Base-by-base conservation (phyloP, 2,329 filamentous ascomycete genomes). In the Sporothrix curviconia region DNA sequence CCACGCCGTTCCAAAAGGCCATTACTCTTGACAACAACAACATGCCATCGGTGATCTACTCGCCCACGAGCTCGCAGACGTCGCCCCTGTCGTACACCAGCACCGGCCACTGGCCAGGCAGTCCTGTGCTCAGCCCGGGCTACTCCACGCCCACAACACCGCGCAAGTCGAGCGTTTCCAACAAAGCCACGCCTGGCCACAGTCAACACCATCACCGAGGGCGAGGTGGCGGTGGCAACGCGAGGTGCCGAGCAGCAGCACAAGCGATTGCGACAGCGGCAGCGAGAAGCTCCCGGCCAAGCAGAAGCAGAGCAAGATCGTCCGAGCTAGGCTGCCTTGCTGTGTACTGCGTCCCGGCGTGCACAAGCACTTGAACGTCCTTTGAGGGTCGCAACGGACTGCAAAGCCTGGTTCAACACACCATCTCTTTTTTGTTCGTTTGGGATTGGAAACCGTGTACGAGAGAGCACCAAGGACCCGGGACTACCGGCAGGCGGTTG, bases 361-460 rank as follows among this genome's bases (percentile, higher is more conserved):
- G 70, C 59, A 61, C 60, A 96, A 95, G 69, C n/a, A 96, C 94
- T n/a, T n/a, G n/a, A 70, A 81, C 82, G 34, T 87, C 89, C 42
- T 96, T 96, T 67, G 83, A 86, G 57, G 81, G n/a, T n/a, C n/a
- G n/a, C 82, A 12, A 76, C 85, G 0, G 89, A 92, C 60, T 92
- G 90, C 64, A 90, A 90, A 73, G 83, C 84, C n/a, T n/a, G n/a
- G 42, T 94, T 85, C 76, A 97, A 97, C 94, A 99, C 73, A 89
- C 97, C 65, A 92, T 94, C 71, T 97, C 94, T 0, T n/a, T n/a
- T n/a, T n/a, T n/a, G n/a, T n/a, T n/a, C n/a, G n/a, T n/a, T n/a
- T 91, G 97, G 73, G 90, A 90, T 69, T n/a, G n/a, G 94, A 99
- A 74, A 84, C 86, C 58, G 90, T 86, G 6, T 96, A 96, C 66